phyloP scores from a whole-genome alignment of 352 stramenopile genomes.

The Phytopythium vexans region DNA sequence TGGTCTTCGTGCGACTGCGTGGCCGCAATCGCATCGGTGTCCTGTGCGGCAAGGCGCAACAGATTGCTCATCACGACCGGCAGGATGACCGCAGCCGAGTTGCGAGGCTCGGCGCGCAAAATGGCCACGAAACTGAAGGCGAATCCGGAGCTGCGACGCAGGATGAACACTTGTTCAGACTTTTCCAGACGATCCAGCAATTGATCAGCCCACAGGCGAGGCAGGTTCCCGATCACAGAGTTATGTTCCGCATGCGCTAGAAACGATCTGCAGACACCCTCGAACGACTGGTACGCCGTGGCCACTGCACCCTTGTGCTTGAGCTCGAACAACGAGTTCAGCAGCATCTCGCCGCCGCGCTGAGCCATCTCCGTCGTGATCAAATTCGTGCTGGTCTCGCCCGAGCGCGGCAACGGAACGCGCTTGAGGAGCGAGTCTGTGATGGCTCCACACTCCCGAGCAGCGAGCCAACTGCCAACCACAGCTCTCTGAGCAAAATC shows the following conservation, averaged over 20 bases:
- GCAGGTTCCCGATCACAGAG: constrained; percentile 42
- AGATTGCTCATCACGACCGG: constrained; percentile 70
- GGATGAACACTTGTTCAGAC: constrained; percentile 84
- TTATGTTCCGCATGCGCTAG: constrained; percentile 62
- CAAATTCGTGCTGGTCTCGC: constrained; percentile 16
- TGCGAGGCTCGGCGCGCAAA: constrained; percentile 80
- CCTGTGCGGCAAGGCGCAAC: constrained; percentile 55
- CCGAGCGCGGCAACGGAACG: constrained; percentile 36
- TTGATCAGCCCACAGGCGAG: constrained; percentile 69
- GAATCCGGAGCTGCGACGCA: constrained; percentile 86
- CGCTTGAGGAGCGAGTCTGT: constrained; percentile 72
- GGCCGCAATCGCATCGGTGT: constrained; percentile 43
- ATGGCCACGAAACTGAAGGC: constrained; percentile 88
- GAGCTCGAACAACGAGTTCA: constrained; percentile 83
- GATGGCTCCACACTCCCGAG: constrained; percentile 77
- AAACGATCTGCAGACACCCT: constrained; percentile 82
- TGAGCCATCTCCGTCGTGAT: constrained; percentile 54
- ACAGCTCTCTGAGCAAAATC: constrained; percentile 76
- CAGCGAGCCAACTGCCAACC: constrained; percentile 83
- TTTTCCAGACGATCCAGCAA: constrained; percentile 72
- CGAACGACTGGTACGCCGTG: constrained; percentile 80
- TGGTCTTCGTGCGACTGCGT: constrained; percentile 24
- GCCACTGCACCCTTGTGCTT: constrained; percentile 88
- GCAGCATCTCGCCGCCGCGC: constrained; percentile 60
- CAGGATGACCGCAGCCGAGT: constrained; percentile 72